Evolutionary conservation across 2,329 filamentous ascomycete genomes (phyloP), one percentile per base, ranked within the genome.

Genomic region (Cladosporium velox): DNA sequence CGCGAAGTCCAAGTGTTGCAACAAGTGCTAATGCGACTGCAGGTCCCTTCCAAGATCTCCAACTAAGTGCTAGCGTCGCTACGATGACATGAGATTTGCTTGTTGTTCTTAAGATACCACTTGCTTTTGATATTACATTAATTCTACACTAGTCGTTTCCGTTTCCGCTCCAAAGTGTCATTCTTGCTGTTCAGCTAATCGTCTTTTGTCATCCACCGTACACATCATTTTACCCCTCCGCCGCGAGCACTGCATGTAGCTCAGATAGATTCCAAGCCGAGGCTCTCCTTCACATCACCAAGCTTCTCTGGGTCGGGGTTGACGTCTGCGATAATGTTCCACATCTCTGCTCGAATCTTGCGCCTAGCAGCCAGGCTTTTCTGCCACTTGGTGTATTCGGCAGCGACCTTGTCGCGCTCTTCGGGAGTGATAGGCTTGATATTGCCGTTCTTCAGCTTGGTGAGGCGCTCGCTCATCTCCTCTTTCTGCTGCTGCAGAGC

Each of bases 261-360:
- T 65, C 63, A 65, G n/a, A 65, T 44, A 24, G 66, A 72, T 47
- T 71, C 71, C 47, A 75, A 26, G 8, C 67, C 73, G 21, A 74
- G 59, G 52, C 64, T 68, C 73, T 81, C 86, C 83, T 72, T 74
- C 51, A 68, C 54, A 58, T 72, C 72, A 67, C 74, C 78, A 26
- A 71, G 78, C 75, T 83, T 81, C 52, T 77, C 78, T 65, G 84
- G 83, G 35, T 80, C 77, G 18, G 28, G 18, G 69, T 87, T 66
- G 34, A 77, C 72, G 14, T 60, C 64, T 66, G 79, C 79, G 69
- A 85, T 82, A 65, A 76, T 72, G 59, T 69, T 76, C 85, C 85
- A 87, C 70, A 87, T 71, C 67, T 85, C 82, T 59, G 70, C 73
- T 61, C 79, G 81, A 69, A 87, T 84, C 72, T 76, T 81, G 74